Evolutionary conservation across 2,329 filamentous ascomycete genomes (phyloP), one percentile per base, ranked within the genome.

Genomic region (Diaporthe sp.): DNA sequence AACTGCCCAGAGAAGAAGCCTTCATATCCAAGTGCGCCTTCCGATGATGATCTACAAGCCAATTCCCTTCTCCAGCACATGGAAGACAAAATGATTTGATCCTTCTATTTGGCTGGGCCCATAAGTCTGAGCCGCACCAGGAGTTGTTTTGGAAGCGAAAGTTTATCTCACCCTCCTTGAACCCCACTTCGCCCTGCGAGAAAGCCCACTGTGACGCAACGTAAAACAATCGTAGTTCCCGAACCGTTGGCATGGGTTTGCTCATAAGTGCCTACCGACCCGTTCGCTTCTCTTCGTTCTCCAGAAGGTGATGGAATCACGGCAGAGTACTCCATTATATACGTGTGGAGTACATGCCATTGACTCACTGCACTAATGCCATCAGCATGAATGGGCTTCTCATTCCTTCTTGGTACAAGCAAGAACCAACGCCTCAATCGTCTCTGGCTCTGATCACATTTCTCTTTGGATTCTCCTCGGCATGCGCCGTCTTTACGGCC

Each of bases 381-480:
- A 55, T 17, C 73, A 75, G 35, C 35, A 75, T 75, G 73, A 53
- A 50, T 69, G 73, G 63, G 10, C 35, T 65, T 39, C 70, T 72
- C 19, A 53, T 72, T 35, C 70, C 70, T 39, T 25, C 70, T 30
- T 72, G 70, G 70, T 72, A 72, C 44, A 53, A 32, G 17, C 25
- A 35, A 7, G 47, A 51, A 25, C 22, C 9, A 22, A 71, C 55
- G 25, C 32, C 70, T 32, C 59, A 56, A 17, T 58, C 68, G 5
- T 69, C 61, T 3, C 56, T 47, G 51, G 59, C 63, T 6, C 53
- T 75, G 15, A 58, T 72, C 44, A 74, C 78, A 3, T 79, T 84
- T 61, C 76, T 82, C 58, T 82, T 79, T 77, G 80, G 83, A 19
- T 79, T 81, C 72, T 79, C 80, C 7, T 73, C 83, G 42, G 79